Base-by-base conservation (phyloP, 208 protist species). In the Leishmania aethiopica region DNA sequence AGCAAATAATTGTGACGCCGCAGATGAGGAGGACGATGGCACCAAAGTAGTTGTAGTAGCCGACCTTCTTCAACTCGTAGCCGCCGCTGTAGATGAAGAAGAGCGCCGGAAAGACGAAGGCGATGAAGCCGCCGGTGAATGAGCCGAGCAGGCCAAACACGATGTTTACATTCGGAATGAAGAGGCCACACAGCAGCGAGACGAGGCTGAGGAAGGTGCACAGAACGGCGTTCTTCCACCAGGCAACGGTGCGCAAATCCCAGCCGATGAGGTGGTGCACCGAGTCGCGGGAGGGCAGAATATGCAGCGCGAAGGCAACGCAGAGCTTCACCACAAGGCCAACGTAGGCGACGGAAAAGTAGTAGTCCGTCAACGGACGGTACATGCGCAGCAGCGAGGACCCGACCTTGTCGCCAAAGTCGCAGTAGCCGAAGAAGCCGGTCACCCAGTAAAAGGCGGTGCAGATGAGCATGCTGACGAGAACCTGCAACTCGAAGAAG, bases 121-220 rank as follows among this genome's bases (percentile, higher is more conserved):
- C 90, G 77, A 97, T 92, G 64, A 93, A 89, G 37, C 84, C 80
- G 13, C 88, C 92, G 40, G 84, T 88, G 57, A 96, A 84, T 28
- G 87, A 88, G 49, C 94, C 92, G 47, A 97, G 86, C 42, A 97
- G 80, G 8, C 86, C 89, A 74, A 97, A 95, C 35, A 97, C 91
- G 22, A 82, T 83, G 82, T 91, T 92, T 47, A 96, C 88, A n/a
- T 94, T 91, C 3, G 91, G 91, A 77, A 96, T 92, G 78, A 96
- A 90, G 7, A 97, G 73, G 19, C 91, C 92, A 32, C 78, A 82
- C 35, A 97, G 28, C 51, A 96, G 87, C 45, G 91, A 85, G 32
- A 89, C 22, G 17, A 87, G 11, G 71, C 85, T 87, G 13, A 95
- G 75, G 75, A 82, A 74, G 17, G 83, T 72, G 75, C 84, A 88